Percentiles rank a stretch among this genome's conserved stretches.
These are phyloP conservation scores for Hebeloma cylindrosporum DNA, from an alignment of 768 basidiomycete species.

Conservation along the genomic window DNA sequence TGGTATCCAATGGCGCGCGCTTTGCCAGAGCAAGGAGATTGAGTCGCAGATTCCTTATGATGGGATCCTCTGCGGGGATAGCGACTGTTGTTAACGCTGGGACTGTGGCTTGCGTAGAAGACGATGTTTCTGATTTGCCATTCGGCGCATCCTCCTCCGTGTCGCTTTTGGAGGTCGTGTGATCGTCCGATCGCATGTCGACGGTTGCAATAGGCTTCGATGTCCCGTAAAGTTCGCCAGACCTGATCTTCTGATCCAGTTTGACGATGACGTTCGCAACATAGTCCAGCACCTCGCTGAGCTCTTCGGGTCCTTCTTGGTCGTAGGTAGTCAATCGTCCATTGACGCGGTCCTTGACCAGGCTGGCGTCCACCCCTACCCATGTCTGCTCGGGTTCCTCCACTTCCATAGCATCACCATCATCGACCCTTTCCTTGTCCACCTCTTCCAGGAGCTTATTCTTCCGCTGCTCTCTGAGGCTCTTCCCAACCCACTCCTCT, in stretches of 20 bases:
- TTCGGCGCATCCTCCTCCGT: background rate
- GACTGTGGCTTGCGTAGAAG: background rate
- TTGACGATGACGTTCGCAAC: constrained; percentile 52
- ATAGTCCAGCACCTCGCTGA: constrained; percentile 57
- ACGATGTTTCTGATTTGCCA: too few species aligned
- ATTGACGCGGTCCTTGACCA: constrained; percentile 16
- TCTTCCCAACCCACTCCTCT: constrained; percentile 51
- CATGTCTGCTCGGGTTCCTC: constrained; percentile 35
- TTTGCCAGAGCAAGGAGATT: constrained; percentile 79
- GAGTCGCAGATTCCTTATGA: constrained; percentile 59
- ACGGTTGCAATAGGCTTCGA: background rate
- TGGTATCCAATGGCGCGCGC: constrained; percentile 71
- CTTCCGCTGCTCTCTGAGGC: constrained; percentile 34
- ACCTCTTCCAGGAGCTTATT: constrained; percentile 11
- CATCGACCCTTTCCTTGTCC: constrained; percentile 6
- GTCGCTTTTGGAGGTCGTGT: background rate
- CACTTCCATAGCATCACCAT: constrained; percentile 24
- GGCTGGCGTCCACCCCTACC: constrained; percentile 31
- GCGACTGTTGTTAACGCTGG: background rate
- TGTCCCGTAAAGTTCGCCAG: background rate
- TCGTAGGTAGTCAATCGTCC: constrained; percentile 26
- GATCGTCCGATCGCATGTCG: background rate
- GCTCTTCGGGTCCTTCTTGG: constrained; percentile 46
- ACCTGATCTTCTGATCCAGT: constrained; percentile 34
- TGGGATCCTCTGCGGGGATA: constrained; percentile 45